phyloP scores from a whole-genome alignment of 2,329 filamentous ascomycete species.

The Fusarium odoratissimum region DNA sequence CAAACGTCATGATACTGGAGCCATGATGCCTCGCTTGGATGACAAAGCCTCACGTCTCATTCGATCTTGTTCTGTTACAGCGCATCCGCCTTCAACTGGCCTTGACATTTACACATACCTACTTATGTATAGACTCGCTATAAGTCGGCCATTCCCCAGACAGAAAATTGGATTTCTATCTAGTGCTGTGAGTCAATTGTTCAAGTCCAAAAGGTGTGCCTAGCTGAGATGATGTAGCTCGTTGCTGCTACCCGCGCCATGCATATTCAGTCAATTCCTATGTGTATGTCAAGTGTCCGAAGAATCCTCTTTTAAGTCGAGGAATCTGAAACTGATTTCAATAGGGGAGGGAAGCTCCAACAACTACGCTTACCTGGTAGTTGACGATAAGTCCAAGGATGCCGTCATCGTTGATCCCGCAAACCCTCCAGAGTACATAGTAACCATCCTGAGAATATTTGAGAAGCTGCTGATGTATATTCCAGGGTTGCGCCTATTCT shows the following conservation, averaged over 20 bases:
- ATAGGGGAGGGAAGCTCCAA: constrained; percentile 80
- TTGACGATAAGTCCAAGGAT: constrained; percentile 82
- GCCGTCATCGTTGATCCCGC: constrained; percentile 84
- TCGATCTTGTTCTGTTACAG: constrained; percentile 25
- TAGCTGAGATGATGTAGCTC: constrained; percentile 20
- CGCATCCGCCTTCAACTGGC: constrained; percentile 6
- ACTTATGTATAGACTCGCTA: constrained; percentile 58
- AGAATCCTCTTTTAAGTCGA: background rate
- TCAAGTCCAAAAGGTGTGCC: background rate
- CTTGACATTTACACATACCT: constrained; percentile 9
- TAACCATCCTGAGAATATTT: constrained; percentile 41
- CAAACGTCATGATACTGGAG: constrained; percentile 40
- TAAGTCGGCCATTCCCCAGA: constrained; percentile 50
- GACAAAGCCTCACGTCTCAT: constrained; percentile 43
- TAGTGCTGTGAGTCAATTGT: constrained; percentile 35
- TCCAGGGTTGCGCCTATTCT: constrained; percentile 71
- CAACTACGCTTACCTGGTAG: constrained; percentile 87
- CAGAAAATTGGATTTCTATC: constrained; percentile 46
- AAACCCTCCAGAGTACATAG: constrained; percentile 75
- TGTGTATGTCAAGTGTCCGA: constrained; percentile 72
- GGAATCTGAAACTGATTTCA: constrained; percentile 15
- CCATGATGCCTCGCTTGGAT: constrained; percentile 38
- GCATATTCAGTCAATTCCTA: constrained; percentile 89
- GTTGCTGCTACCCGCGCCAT: constrained; percentile 59
- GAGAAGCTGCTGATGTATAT: constrained; percentile 7